Percentiles rank a stretch among this genome's conserved stretches.
These are phyloP conservation scores for Mariannaea elegans DNA, from an alignment of 2,329 filamentous ascomycete genomes.

Conservation along the genomic window DNA sequence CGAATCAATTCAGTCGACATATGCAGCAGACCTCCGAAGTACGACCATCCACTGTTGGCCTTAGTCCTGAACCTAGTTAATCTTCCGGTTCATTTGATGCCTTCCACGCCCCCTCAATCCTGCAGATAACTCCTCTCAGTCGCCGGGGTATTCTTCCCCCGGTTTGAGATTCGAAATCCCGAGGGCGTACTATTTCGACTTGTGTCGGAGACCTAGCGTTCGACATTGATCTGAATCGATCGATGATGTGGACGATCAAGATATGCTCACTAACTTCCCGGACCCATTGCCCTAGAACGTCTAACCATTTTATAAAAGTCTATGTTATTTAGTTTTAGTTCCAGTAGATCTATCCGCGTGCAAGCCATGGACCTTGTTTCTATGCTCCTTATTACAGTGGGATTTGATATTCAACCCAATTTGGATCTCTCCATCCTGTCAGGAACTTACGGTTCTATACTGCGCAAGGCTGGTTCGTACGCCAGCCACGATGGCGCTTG, in stretches of 20 bases:
- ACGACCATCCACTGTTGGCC: neutral
- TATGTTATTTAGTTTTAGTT: neutral
- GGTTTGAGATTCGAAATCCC: neutral
- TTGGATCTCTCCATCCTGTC: slow-evolving; percentile 11
- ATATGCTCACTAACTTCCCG: neutral
- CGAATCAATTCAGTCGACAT: neutral
- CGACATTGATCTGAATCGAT: too few relatives aligned
- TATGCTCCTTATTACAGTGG: neutral
- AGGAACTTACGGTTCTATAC: neutral
- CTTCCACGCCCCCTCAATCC: neutral
- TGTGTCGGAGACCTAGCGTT: too few relatives aligned
- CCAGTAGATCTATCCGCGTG: neutral
- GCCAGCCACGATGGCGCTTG: neutral
- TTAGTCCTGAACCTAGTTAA: neutral
- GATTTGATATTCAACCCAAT: neutral
- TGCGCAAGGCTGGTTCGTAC: slow-evolving; percentile 7
- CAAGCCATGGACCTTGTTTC: neutral
- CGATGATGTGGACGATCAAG: slow-evolving; percentile 7
- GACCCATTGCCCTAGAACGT: neutral
- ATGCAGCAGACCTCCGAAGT: neutral
- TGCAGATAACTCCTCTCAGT: neutral
- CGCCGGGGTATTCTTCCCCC: too few relatives aligned
- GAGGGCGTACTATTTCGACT: too few relatives aligned
- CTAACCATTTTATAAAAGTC: neutral
- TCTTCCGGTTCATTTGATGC: neutral